Base-by-base conservation (phyloP, 768 basidiomycete genomes). In the Cyathus striatus region DNA sequence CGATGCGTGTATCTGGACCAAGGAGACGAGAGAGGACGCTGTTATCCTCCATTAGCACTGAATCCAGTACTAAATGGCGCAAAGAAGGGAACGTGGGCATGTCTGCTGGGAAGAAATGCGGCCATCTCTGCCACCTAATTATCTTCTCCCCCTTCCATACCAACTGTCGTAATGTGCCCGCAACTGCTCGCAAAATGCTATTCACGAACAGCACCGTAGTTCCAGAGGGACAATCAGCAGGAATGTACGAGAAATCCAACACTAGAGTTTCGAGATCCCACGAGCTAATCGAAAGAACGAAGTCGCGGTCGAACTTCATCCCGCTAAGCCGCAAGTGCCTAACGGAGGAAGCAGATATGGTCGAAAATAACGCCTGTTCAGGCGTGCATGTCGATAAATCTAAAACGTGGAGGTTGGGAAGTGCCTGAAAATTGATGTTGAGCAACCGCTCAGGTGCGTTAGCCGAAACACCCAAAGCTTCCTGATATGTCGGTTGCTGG, bases 81-180 rank as follows among this genome's bases (percentile, higher is more conserved):
- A 61, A 50, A 17, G 43, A 35, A 9, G 50, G 50, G 36, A 63
- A 57, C 4, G 20, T 22, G n/a, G n/a, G n/a, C 6, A 46, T 34
- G 20, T 9, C 34, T 36, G 14, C 26, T 37, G 17, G 21, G 23
- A 32, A 44, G 20, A 24, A 27, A 20, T 25, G 43, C 6, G 10
- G 10, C 10, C 12, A 10, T n/a, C n/a, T n/a, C n/a, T n/a, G n/a
- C n/a, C n/a, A n/a, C n/a, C n/a, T n/a, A n/a, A n/a, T n/a, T n/a
- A n/a, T n/a, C 1, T 45, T 13, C 6, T 41, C 23, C n/a, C 52
- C 55, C 18, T 26, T 50, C 54, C 53, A 54, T 6, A 41, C 42
- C n/a, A 61, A 27, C 17, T 52, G 54, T 6, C 50, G 52, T n/a
- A 60, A 46, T 6, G 51, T 54, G 3, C 48, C 27, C 14, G 48